Base-by-base conservation (phyloP, 1,284 basidiomycete species). In the Macrocystidia cucumis region DNA sequence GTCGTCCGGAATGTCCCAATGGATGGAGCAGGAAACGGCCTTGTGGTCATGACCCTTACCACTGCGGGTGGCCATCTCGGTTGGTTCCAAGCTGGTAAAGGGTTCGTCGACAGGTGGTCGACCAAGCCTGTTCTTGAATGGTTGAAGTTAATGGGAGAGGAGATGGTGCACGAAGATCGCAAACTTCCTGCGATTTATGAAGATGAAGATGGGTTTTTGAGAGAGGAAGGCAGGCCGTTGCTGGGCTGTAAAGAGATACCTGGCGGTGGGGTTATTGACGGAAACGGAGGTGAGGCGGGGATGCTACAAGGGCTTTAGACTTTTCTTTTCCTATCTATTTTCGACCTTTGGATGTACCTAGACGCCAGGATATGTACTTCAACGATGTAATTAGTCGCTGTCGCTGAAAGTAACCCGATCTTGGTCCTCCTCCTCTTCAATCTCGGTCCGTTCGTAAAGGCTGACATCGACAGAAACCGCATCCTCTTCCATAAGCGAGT, bases 11-110 rank as follows among this genome's bases (percentile, higher is more conserved):
- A 72, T 38, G 61, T 81, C 27, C 86, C 78, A 3, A 64, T 71
- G 44, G 66, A 79, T 41, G 66, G 72, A 5, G 63, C 69, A 38
- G 67, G 65, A 8, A 86, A 82, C 40, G 64, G 65, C 2, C 76
- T 78, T 54, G 74, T 91, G 8, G 72, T 80, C 7, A 73, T 87
- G 51, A 83, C 71, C 9, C 61, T 88, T 36, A 95, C 95, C 0
- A 63, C 69, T 22, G 69, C 72, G 11, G 95, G 96, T 1, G 96
- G 96, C 0, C 95, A 98, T 62, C 67, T 98, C 11, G 95, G 95
- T 20, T 98, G 91, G 93, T 98, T 95, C 54, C 78, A 85, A 29
- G 62, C 62, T 20, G 63, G 62, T 23, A 43, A 57, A 40, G 63
- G 67, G 22, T 54, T 60, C 39, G 56, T 75, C 9, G 67, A 68